Evolutionary conservation across 306 rosid genomes (phyloP).

Genomic region (Ceratonia siliqua): DNA sequence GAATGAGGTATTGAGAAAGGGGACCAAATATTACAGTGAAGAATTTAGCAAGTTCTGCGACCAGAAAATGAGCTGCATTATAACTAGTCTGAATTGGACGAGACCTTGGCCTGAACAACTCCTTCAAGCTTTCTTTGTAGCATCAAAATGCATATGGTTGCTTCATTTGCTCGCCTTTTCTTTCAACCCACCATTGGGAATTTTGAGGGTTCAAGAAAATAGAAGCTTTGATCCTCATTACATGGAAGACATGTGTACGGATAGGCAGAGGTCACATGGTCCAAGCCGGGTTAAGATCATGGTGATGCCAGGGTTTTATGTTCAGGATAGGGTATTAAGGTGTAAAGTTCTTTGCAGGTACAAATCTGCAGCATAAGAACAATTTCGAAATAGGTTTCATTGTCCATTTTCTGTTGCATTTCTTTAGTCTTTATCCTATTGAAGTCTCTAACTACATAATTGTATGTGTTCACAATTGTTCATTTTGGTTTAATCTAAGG

Average conservation of each 20-base stretch:
- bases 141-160: conserved; percentile 91
- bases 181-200: conserved; percentile 68
- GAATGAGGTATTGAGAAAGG: conserved; percentile 93
- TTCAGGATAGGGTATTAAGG: conserved; percentile 76
- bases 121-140: conserved; percentile 90
- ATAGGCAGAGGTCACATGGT: conserved; percentile 65
- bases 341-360: conserved; percentile 95
- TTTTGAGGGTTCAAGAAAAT: conserved; percentile 86
- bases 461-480: conserved; percentile 25
- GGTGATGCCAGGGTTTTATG: conserved; percentile 96
- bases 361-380: conserved; percentile 51
- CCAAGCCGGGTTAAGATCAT: conserved; percentile 80
- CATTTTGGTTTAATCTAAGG: conserved; percentile 21
- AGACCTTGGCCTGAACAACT: conserved; percentile 93
- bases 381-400: conserved; percentile 20
- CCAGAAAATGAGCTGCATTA: conserved; percentile 87
- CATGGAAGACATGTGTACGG: conserved; percentile 88
- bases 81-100: conserved; percentile 66
- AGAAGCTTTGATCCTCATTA: conserved; percentile 72
- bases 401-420: conserved; percentile 1
- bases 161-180: conserved; percentile 95
- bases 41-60: conserved; percentile 95
- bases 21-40: conserved; percentile 87
- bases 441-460: conserved; percentile 31
- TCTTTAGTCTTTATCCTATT: background rate